A percentile compares a stretch with the other conserved stretches of the same genome.
Conservation (phyloP, 768 basidiomycete species). For the Mycena rosella region DNA sequence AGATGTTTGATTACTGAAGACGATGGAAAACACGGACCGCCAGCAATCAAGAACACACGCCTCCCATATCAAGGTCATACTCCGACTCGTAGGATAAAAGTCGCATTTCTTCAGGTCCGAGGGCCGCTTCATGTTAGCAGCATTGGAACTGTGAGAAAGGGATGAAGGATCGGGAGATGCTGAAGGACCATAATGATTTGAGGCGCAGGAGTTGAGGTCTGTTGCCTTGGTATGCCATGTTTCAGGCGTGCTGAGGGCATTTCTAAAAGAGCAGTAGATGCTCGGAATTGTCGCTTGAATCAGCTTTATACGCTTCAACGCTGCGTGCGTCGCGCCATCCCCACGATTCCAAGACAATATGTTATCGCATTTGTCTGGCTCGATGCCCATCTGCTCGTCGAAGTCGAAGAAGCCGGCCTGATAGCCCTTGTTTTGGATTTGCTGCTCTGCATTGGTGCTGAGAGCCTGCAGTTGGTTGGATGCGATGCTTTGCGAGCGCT, state of each 20-base stretch:
- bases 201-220: neutral
- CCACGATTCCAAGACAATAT: neutral
- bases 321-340: neutral
- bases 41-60: slow-evolving; percentile 37
- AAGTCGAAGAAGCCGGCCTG: too few species aligned
- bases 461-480: too few species aligned
- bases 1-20: too few species aligned
- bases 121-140: slow-evolving; percentile 37
- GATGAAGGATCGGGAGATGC: too few species aligned
- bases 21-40: slow-evolving; percentile 16
- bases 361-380: neutral
- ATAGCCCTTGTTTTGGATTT: too few species aligned
- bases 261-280: neutral
- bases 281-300: neutral
- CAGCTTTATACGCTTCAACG: neutral
- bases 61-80: slow-evolving; percentile 39
- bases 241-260: slow-evolving; percentile 3
- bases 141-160: too few species aligned
- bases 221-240: slow-evolving; percentile 9
- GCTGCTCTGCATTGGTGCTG: too few species aligned
- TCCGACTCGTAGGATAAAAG: slow-evolving; percentile 40
- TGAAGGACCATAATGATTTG: too few species aligned
- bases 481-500: too few species aligned
- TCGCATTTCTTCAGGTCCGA: slow-evolving; percentile 39
- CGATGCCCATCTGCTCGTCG: too few species aligned